Percentiles rank a stretch among this genome's conserved stretches.
These are phyloP conservation scores for Colletotrichum endophyticum DNA, from an alignment of 2,329 filamentous ascomycete genomes.

Conservation along the genomic window DNA sequence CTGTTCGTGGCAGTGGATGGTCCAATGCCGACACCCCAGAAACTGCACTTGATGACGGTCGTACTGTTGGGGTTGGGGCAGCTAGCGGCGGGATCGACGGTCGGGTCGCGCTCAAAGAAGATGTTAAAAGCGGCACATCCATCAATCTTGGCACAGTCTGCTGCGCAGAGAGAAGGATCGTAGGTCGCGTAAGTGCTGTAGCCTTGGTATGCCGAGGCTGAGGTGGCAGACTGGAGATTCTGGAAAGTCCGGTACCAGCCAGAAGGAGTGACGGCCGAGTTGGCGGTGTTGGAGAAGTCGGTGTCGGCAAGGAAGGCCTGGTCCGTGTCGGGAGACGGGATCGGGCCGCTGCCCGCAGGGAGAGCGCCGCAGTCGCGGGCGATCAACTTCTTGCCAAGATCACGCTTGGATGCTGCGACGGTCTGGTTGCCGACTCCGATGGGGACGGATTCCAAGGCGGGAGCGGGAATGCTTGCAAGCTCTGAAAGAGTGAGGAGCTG, in stretches of 20 bases:
- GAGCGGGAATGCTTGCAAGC: neutral
- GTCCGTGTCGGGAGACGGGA: neutral
- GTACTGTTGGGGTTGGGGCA: neutral
- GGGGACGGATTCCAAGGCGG: neutral
- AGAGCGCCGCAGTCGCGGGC: neutral
- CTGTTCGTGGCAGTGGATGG: slow-evolving; percentile 13
- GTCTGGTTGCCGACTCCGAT: neutral
- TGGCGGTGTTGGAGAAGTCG: neutral
- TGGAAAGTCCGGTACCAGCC: slow-evolving; percentile 5
- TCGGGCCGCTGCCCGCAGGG: neutral
- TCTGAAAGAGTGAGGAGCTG: neutral
- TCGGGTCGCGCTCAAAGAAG: slow-evolving; percentile 9
- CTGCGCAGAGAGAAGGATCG: neutral
- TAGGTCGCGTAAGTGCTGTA: slow-evolving; percentile 3
- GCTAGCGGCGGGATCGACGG: neutral
- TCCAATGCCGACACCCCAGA: slow-evolving; percentile 14
- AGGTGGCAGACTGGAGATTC: slow-evolving; percentile 8
- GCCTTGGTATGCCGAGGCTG: neutral
- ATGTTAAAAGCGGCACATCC: slow-evolving; percentile 5
- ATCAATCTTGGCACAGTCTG: neutral
- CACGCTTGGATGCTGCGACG: neutral
- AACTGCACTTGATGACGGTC: slow-evolving; percentile 13
- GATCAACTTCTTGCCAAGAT: neutral
- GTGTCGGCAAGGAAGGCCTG: neutral
- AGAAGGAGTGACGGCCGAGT: neutral